Percentiles rank a stretch among this genome's conserved stretches.
These are phyloP conservation scores for Phytopythium helicoides DNA, from an alignment of 352 stramenopile genomes.

Conservation along the genomic window DNA sequence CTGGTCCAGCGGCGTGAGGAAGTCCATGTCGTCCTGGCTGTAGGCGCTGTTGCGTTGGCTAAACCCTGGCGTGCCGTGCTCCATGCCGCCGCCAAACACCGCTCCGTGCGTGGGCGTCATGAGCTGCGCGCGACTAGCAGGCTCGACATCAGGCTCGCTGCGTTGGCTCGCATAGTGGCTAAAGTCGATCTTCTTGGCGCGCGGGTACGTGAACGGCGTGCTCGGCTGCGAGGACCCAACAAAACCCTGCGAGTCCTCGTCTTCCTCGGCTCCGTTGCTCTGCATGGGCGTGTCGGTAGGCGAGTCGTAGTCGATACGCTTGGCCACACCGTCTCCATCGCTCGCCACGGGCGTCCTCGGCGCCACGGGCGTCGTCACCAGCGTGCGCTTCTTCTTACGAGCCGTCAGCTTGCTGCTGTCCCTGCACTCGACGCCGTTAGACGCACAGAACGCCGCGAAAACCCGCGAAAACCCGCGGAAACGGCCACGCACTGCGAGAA, in stretches of 20 bases:
- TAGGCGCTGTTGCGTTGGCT: slow-evolving; percentile 64
- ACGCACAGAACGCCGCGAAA: too few relatives aligned
- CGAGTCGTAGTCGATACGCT: slow-evolving; percentile 79
- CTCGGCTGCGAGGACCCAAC: slow-evolving; percentile 36
- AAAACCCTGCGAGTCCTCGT: slow-evolving; percentile 53
- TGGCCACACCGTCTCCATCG: slow-evolving; percentile 43
- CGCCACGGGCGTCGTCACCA: slow-evolving; percentile 16
- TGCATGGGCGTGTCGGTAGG: slow-evolving; percentile 57
- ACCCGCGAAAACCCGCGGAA: too few relatives aligned
- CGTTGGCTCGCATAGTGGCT: slow-evolving; percentile 55
- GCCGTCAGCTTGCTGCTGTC: slow-evolving; percentile 23
- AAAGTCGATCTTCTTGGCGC: slow-evolving; percentile 82
- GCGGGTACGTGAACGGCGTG: slow-evolving; percentile 17
- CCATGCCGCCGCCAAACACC: slow-evolving; percentile 8
- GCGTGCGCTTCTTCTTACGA: slow-evolving; percentile 30
- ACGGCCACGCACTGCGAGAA: slow-evolving; percentile 46
- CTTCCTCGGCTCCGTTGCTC: slow-evolving; percentile 57
- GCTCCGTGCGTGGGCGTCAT: slow-evolving; percentile 29
- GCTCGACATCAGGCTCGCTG: slow-evolving; percentile 72
- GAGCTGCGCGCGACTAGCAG: slow-evolving; percentile 18
- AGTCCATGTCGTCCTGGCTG: slow-evolving; percentile 86
- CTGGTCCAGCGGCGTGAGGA: slow-evolving; percentile 81
- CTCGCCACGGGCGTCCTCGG: slow-evolving; percentile 2
- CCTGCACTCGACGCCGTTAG: not conserved
- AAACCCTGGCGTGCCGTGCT: slow-evolving; percentile 24